phyloP scores from a whole-genome alignment of 225 moss, liverwort and hornwort genomes.

The Anthoceros angustus region DNA sequence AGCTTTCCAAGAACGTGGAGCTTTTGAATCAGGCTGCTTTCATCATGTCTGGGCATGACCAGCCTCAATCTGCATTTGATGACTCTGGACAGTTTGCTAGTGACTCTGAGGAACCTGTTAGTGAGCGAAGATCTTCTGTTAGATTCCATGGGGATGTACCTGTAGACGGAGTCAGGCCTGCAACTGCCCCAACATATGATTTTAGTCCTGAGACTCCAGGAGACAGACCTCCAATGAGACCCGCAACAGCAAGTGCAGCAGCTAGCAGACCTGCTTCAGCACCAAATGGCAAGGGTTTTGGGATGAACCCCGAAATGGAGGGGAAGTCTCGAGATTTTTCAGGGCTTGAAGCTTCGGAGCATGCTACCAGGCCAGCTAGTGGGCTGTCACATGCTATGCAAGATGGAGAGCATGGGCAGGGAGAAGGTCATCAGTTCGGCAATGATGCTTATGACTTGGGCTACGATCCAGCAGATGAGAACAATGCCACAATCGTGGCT shows the following conservation, averaged over 20 bases:
- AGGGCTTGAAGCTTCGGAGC: not conserved
- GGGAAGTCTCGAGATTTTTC: not conserved
- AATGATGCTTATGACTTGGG: not conserved
- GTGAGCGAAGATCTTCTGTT: not conserved
- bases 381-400: not conserved
- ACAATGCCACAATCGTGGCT: not conserved
- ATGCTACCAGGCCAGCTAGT: not conserved
- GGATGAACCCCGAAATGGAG: not conserved
- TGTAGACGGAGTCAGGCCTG: not conserved
- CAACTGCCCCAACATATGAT: slow-evolving; percentile 2
- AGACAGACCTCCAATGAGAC: not conserved
- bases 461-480: not conserved
- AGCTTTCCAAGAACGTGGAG: slow-evolving; percentile 74
- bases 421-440: not conserved
- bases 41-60: slow-evolving; percentile 66
- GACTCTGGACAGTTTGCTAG: not conserved
- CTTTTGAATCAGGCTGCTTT: slow-evolving; percentile 59
- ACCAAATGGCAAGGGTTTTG: slow-evolving; percentile 1
- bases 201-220: not conserved
- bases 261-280: slow-evolving; percentile 2
- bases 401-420: not conserved
- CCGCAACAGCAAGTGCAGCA: not conserved
- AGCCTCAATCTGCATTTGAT: not conserved
- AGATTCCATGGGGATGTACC: not conserved
- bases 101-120: not conserved